phyloP scores from a whole-genome alignment of 2,329 filamentous ascomycete genomes.

The Aureobasidium namibiae region DNA sequence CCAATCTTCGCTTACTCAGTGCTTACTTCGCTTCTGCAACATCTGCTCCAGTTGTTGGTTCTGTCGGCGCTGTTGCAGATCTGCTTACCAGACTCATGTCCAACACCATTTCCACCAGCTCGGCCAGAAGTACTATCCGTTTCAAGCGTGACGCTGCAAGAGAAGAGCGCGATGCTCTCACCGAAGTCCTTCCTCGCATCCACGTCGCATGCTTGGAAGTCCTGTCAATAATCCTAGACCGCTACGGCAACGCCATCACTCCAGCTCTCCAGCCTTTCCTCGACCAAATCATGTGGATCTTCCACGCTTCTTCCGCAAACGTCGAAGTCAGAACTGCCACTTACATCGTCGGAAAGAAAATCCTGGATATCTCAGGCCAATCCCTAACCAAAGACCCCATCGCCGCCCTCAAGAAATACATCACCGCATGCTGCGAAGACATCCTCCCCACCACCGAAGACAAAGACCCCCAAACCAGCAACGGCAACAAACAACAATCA shows the following conservation, averaged over 20 bases:
- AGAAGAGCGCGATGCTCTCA: slow-evolving; percentile 75
- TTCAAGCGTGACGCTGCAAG: slow-evolving; percentile 65
- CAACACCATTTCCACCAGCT: slow-evolving; percentile 44
- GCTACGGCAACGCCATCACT: slow-evolving; percentile 50
- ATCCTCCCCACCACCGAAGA: slow-evolving; percentile 43
- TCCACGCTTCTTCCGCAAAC: slow-evolving; percentile 45
- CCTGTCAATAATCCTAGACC: slow-evolving; percentile 47
- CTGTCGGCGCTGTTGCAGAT: slow-evolving; percentile 60
- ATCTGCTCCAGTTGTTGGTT: slow-evolving; percentile 56
- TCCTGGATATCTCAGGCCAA: slow-evolving; percentile 57
- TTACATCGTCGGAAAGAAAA: slow-evolving; percentile 51
- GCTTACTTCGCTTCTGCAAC: slow-evolving; percentile 58
- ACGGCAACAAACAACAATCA: slow-evolving; percentile 26
- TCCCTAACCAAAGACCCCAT: slow-evolving; percentile 59
- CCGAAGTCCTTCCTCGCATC: slow-evolving; percentile 62
- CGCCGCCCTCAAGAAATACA: slow-evolving; percentile 51
- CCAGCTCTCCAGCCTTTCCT: slow-evolving; percentile 57
- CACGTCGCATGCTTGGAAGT: slow-evolving; percentile 64
- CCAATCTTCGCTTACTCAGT: slow-evolving; percentile 57
- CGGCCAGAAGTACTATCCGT: slow-evolving; percentile 34
- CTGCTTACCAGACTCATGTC: slow-evolving; percentile 62
- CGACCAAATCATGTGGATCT: slow-evolving; percentile 65
- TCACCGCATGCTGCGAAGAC: slow-evolving; percentile 67
- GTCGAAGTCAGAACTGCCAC: slow-evolving; percentile 49
- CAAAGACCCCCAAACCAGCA: slow-evolving; percentile 33